Base-by-base conservation (phyloP, 2,329 filamentous ascomycete species). In the Coniochaeta sp. region DNA sequence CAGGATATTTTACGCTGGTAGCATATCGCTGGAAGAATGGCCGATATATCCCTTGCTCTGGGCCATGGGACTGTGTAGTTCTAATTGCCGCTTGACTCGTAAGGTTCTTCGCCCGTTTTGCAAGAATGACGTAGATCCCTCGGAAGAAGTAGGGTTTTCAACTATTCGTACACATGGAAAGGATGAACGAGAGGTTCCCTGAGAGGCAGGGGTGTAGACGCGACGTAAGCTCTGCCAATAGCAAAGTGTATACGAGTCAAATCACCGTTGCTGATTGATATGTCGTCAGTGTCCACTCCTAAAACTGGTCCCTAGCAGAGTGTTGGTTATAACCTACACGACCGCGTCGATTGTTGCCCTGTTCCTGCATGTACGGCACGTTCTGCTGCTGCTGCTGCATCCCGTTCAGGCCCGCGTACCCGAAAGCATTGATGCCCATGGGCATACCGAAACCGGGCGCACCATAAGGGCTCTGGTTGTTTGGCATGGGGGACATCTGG, bases 341-440 rank as follows among this genome's bases (percentile, higher is more conserved):
- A 72, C 84, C 84, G 65, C 84, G 81, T 71, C 84, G 75, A 64
- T 74, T 71, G 71, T 82, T 84, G 65, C 77, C 54, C 65, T 82
- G 81, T 67, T 85, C 82, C 64, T 79, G 78, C 74, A 81, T 75
- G 66, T 82, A 84, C 19, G 76, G 78, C 73, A 82, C 77, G 65
- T 76, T 77, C 9, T 40, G 38, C 62, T 77, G 79, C 62, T 77
- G 79, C 73, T 76, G 77, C 62, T 76, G 79, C 73, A 80, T 77
- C 12, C 72, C 66, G 16, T 69, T 71, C 70, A 78, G 75, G 58
- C 75, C 77, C 56, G 74, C 72, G 64, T 80, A 81, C 22, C 73
- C 74, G 59, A 79, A 78, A 19, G 73, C 75, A 38, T 72, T 74
- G 70, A 81, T 77, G 61, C 71, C 71, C 71, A 81, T 72, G 24